Evolutionary conservation across 805 yeast genomes (phyloP).

Genomic region (Maudiozyma turicensis): DNA sequence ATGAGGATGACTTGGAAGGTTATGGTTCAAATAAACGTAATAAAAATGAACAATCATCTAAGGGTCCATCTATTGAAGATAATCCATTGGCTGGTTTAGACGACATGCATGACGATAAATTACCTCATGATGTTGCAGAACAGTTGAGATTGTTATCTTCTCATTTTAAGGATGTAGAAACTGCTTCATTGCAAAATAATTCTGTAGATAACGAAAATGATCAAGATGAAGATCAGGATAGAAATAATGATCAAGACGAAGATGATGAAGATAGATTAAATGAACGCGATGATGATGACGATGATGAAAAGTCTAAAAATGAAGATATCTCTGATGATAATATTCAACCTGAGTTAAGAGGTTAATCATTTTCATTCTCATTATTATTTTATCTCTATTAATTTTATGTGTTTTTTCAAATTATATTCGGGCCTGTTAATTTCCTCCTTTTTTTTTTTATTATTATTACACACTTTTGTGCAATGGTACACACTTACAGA

Average conservation of each 20-base stretch:
- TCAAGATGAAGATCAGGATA: conserved; percentile 16
- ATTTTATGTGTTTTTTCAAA: background rate
- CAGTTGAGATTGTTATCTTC: conserved; percentile 27
- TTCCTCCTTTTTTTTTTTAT: background rate
- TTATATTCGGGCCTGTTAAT: background rate
- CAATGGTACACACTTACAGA: background rate
- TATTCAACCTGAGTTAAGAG: conserved; percentile 30
- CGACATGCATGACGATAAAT: conserved; percentile 25
- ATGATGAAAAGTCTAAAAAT: conserved; percentile 10
- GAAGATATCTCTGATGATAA: conserved; percentile 27
- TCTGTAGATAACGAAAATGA: conserved; percentile 15
- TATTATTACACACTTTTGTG: background rate
- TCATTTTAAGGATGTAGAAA: conserved; percentile 28
- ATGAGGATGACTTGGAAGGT: background rate
- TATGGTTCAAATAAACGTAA: conserved; percentile 3
- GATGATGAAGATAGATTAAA: background rate
- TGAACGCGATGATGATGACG: conserved; percentile 3
- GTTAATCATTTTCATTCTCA: conserved; percentile 11
- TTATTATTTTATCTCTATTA: background rate
- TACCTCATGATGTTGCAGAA: conserved; percentile 30
- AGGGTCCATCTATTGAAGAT: conserved; percentile 6
- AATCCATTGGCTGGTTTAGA: conserved; percentile 17
- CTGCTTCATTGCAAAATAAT: conserved; percentile 7
- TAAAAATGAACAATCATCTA: conserved; percentile 2
- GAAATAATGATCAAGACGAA: conserved; percentile 1